These are phyloP conservation scores for Cladophialophora exuberans DNA, from an alignment of 2,329 filamentous ascomycete genomes.

Conservation along the genomic window DNA sequence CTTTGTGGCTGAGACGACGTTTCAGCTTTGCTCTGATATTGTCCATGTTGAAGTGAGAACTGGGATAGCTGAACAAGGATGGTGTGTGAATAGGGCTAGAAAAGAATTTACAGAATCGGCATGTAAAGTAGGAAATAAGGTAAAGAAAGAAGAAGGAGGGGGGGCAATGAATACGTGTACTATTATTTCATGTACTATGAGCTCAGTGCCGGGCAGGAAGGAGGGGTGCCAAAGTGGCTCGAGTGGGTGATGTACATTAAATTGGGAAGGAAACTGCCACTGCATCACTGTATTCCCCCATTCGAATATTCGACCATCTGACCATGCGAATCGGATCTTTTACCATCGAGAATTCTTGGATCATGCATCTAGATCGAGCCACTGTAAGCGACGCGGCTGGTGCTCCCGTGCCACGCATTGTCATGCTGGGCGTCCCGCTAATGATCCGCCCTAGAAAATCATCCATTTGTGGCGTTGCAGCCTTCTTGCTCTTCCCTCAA, in stretches of 20 bases:
- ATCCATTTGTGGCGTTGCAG: too few species aligned
- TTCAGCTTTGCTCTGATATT: slow-evolving; percentile 32
- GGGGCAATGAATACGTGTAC: not conserved
- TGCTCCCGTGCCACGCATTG: not conserved
- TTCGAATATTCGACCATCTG: too few species aligned
- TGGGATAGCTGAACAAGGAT: not conserved
- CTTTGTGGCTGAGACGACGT: slow-evolving; percentile 33
- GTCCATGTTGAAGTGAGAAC: slow-evolving; percentile 17
- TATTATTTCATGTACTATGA: too few species aligned
- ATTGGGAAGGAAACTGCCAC: too few species aligned
- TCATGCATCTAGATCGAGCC: slow-evolving; percentile 12
- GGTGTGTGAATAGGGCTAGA: not conserved
- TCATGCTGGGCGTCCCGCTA: too few species aligned
- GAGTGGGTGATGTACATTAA: too few species aligned
- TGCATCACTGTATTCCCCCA: too few species aligned
- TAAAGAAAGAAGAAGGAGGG: not conserved
- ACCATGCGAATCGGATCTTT: too few species aligned
- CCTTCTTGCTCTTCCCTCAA: not conserved
- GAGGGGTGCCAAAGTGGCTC: not conserved
- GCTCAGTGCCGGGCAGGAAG: too few species aligned
- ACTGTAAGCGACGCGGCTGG: slow-evolving; percentile 15
- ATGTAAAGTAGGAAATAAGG: too few species aligned
- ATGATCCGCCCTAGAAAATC: too few species aligned
- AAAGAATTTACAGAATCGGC: not conserved
- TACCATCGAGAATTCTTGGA: too few species aligned